phyloP scores from a whole-genome alignment of 345 rosid species.

The Eucalyptus grandis region DNA sequence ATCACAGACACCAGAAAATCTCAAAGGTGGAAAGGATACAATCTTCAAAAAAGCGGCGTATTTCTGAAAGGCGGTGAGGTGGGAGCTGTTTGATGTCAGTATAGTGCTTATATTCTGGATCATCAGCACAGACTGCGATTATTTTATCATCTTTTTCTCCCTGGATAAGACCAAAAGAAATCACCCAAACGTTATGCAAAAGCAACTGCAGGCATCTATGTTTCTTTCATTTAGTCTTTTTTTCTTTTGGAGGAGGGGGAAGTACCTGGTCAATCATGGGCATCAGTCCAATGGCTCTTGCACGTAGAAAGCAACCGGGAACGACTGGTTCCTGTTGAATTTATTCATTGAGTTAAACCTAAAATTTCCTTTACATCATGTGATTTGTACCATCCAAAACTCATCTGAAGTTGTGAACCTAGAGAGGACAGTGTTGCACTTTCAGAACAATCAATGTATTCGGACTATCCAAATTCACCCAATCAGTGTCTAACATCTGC shows the following conservation, averaged over 20 bases:
- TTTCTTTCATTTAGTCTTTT: neutral
- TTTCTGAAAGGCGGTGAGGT: conserved; percentile 93
- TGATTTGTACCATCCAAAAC: neutral
- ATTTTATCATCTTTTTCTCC: conserved; percentile 99
- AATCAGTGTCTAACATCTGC: neutral
- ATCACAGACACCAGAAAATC: neutral
- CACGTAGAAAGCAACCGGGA: conserved; percentile 92
- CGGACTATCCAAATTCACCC: neutral
- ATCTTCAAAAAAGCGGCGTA: conserved; percentile 95
- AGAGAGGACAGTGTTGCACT: neutral
- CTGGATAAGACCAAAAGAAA: conserved; percentile 10
- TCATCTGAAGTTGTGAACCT: neutral
- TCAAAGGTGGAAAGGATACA: conserved; percentile 36
- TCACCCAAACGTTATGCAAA: neutral
- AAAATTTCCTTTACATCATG: neutral
- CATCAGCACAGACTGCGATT: conserved; percentile 96
- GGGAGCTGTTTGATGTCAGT: conserved; percentile 82
- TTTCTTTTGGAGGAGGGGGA: neutral
- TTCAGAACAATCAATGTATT: neutral
- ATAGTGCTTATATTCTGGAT: conserved; percentile 91
- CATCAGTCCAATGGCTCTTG: conserved; percentile 94
- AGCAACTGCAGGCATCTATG: neutral
- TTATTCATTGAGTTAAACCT: neutral
- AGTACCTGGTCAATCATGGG: conserved; percentile 97
- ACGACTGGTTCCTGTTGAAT: conserved; percentile 79